phyloP scores from a whole-genome alignment of 441 rosid genomes.

The Populus hybrid region DNA sequence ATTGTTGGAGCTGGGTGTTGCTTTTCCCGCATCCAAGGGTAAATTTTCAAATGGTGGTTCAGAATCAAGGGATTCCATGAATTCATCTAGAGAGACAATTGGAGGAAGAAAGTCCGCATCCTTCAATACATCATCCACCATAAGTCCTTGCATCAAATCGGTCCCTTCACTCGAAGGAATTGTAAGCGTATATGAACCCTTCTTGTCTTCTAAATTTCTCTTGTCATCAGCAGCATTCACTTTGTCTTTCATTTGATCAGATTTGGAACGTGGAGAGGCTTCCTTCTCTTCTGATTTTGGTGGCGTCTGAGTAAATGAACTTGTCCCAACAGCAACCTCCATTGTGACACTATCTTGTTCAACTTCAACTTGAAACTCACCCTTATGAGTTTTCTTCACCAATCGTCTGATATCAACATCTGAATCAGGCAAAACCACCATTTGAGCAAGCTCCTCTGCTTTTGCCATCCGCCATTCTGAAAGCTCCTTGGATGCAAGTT shows the following conservation, averaged over 20 bases:
- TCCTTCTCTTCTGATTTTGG: conserved; percentile 33
- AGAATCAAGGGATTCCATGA: conserved; percentile 70
- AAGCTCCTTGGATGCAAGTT: conserved; percentile 90
- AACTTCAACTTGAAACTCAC: conserved; percentile 87
- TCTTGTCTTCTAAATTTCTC: conserved; percentile 31
- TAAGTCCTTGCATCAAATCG: conserved; percentile 52
- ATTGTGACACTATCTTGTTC: conserved; percentile 52
- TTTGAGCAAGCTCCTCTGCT: conserved; percentile 90
- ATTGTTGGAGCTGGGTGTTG: conserved; percentile 34
- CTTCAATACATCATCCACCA: conserved; percentile 74
- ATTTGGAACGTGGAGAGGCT: conserved; percentile 14
- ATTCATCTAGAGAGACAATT: conserved; percentile 83
- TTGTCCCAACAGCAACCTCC: conserved; percentile 55
- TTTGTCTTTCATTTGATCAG: conserved; percentile 34
- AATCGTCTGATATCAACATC: conserved; percentile 69
- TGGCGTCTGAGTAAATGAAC: conserved; percentile 27
- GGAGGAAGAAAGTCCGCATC: conserved; percentile 81
- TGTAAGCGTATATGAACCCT: conserved; percentile 36
- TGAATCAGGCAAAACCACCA: conserved; percentile 80
- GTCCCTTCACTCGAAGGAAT: conserved; percentile 58
- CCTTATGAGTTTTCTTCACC: conserved; percentile 93
- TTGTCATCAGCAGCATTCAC: conserved; percentile 27
- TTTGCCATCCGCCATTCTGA: conserved; percentile 94
- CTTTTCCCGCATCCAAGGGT: conserved; percentile 40
- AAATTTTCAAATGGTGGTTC: conserved; percentile 77